Evolutionary conservation across 352 stramenopile genomes (phyloP).

Genomic region (Lagenidium giganteum): DNA sequence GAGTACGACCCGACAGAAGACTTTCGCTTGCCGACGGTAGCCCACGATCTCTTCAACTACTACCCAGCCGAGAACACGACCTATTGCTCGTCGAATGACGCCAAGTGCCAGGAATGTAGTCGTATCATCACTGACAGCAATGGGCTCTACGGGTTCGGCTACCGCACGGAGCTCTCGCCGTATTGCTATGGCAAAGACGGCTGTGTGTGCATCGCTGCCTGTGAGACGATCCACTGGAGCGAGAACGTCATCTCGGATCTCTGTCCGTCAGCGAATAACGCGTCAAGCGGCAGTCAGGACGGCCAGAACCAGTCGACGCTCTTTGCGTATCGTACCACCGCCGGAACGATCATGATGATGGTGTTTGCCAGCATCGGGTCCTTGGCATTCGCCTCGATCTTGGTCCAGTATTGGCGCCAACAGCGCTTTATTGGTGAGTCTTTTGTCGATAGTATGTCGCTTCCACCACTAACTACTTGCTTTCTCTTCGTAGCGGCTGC

Average conservation of each 20-base stretch:
- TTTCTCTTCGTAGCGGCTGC: neutral
- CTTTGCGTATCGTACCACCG: no score
- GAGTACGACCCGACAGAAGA: constrained; percentile 6
- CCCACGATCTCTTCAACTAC: constrained; percentile 21
- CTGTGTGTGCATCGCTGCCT: constrained; percentile 35
- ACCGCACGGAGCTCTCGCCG: constrained; percentile 3
- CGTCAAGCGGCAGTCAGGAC: neutral
- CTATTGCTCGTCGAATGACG: constrained; percentile 33
- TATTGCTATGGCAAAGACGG: constrained; percentile 23
- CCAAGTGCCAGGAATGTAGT: constrained; percentile 17
- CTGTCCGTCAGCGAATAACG: constrained; percentile 7
- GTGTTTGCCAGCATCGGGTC: neutral
- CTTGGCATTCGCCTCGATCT: neutral
- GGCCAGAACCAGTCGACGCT: neutral
- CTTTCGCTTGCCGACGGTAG: constrained; percentile 12
- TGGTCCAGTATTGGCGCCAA: neutral
- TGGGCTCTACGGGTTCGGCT: neutral
- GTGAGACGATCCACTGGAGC: constrained; percentile 22
- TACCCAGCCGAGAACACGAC: constrained; percentile 44
- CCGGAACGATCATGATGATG: neutral
- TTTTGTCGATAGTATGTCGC: no score
- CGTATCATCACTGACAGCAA: neutral
- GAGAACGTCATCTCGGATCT: constrained; percentile 9
- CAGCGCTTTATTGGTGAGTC: neutral
- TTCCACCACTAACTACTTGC: no score